These are phyloP conservation scores for Clathrus columnatus DNA, from an alignment of 768 basidiomycete species.

Conservation along the genomic window DNA sequence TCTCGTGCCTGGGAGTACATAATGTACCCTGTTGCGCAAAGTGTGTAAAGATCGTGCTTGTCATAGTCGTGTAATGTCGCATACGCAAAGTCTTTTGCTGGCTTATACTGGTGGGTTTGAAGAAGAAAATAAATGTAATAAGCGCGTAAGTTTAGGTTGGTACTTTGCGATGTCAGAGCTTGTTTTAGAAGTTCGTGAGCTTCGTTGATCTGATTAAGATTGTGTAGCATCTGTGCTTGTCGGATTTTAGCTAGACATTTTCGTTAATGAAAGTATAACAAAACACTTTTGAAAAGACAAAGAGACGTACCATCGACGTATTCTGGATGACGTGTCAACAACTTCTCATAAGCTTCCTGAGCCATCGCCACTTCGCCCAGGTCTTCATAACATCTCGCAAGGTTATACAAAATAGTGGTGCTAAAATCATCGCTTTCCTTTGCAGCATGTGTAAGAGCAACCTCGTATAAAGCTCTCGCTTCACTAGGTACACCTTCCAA, in stretches of 20 bases:
- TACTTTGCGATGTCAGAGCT: constrained; percentile 66
- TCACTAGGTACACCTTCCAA: constrained; percentile 50
- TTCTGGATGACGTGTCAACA: constrained; percentile 86
- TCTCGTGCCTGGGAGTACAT: constrained; percentile 83
- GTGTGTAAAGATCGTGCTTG: constrained; percentile 81
- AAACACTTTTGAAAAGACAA: neutral
- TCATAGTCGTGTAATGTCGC: constrained; percentile 79
- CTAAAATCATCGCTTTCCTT: constrained; percentile 60
- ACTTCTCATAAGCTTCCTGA: constrained; percentile 78
- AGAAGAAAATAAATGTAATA: constrained; percentile 92
- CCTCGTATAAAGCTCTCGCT: constrained; percentile 63
- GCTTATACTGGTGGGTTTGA: constrained; percentile 58
- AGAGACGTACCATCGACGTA: constrained; percentile 78
- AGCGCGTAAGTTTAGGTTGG: constrained; percentile 81
- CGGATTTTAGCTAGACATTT: constrained; percentile 93
- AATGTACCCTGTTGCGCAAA: constrained; percentile 85
- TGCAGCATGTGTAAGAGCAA: constrained; percentile 52
- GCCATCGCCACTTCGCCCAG: constrained; percentile 64
- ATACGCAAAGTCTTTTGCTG: constrained; percentile 85
- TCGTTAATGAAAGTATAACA: neutral
- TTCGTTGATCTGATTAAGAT: constrained; percentile 62
- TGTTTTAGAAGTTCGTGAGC: constrained; percentile 90
- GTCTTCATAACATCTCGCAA: constrained; percentile 88
- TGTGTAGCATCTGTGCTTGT: constrained; percentile 70
- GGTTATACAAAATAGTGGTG: constrained; percentile 83